A percentile compares a stretch with the other conserved stretches of the same genome.
These are phyloP conservation scores for Paramecium tetraurelia DNA, from an alignment of 73 alveolate species.

Conservation along the genomic window DNA sequence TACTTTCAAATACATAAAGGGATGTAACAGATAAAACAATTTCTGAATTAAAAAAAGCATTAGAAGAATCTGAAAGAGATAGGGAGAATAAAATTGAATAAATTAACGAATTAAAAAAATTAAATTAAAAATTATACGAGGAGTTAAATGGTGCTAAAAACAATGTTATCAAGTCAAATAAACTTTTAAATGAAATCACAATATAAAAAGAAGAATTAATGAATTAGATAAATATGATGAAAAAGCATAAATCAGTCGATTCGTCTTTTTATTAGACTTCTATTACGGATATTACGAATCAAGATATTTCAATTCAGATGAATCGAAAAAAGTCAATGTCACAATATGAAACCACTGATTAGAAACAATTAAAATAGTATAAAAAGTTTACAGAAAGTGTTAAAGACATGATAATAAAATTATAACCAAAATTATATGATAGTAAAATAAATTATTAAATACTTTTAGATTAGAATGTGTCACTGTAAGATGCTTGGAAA, in stretches of 20 bases:
- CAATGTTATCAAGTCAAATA: background rate
- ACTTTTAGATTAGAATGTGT: background rate
- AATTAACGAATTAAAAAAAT: slow-evolving; percentile 12
- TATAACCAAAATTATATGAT: slow-evolving; percentile 1
- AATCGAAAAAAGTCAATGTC: background rate
- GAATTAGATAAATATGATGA: background rate
- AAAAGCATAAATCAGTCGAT: background rate
- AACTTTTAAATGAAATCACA: background rate
- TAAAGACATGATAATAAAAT: background rate
- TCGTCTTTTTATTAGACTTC: background rate
- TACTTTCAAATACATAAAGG: background rate
- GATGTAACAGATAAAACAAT: background rate
- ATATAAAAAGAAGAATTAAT: background rate
- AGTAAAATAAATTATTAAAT: background rate
- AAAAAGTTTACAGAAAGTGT: background rate
- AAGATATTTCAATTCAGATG: background rate
- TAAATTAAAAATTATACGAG: background rate
- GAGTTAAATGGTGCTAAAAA: background rate
- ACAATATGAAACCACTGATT: background rate
- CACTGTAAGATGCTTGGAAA: background rate
- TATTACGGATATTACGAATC: background rate
- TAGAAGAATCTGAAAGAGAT: background rate
- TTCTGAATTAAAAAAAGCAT: background rate
- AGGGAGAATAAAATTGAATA: background rate
- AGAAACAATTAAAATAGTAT: background rate